phyloP scores from a whole-genome alignment of 1,284 basidiomycete genomes.

The Cryptococcus deneoformans region DNA sequence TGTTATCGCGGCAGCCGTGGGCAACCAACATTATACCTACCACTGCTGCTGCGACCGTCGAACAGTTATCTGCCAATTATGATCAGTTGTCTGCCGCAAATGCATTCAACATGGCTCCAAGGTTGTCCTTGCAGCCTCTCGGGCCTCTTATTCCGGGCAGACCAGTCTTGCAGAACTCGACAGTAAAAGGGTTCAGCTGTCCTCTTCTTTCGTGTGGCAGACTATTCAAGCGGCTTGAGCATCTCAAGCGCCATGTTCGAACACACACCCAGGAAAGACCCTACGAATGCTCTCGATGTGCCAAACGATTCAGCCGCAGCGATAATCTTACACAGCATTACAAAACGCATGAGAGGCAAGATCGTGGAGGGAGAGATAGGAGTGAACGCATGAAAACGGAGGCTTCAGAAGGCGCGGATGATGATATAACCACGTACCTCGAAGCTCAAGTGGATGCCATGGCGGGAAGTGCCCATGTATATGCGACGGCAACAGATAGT shows the following conservation, averaged over 20 bases:
- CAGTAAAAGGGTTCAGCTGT: slow-evolving; percentile 65
- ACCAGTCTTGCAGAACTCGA: not conserved
- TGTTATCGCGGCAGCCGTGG: not conserved
- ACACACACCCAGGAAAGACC: slow-evolving; percentile 89
- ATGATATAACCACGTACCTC: slow-evolving; percentile 22
- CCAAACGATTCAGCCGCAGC: slow-evolving; percentile 75
- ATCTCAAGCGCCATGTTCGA: slow-evolving; percentile 77
- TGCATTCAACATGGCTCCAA: not conserved
- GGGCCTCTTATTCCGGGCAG: not conserved
- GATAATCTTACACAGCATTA: slow-evolving; percentile 82
- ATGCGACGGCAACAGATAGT: too few relatives aligned
- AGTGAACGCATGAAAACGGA: slow-evolving; percentile 20
- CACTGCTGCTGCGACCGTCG: not conserved
- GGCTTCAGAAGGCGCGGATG: slow-evolving; percentile 23
- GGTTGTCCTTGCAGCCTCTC: not conserved
- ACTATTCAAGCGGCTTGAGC: slow-evolving; percentile 84
- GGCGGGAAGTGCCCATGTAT: not conserved
- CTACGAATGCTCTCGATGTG: slow-evolving; percentile 67
- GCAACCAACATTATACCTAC: not conserved
- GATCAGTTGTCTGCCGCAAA: not conserved
- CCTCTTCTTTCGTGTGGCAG: slow-evolving; percentile 74
- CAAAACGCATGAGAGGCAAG: slow-evolving; percentile 62
- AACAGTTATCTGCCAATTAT: not conserved
- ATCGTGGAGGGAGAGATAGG: slow-evolving; percentile 19
- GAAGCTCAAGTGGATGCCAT: slow-evolving; percentile 28